Percentiles rank a stretch among this genome's conserved stretches.
These are phyloP conservation scores for Withania somnifera DNA, from an alignment of 305 asterid species.

Conservation along the genomic window DNA sequence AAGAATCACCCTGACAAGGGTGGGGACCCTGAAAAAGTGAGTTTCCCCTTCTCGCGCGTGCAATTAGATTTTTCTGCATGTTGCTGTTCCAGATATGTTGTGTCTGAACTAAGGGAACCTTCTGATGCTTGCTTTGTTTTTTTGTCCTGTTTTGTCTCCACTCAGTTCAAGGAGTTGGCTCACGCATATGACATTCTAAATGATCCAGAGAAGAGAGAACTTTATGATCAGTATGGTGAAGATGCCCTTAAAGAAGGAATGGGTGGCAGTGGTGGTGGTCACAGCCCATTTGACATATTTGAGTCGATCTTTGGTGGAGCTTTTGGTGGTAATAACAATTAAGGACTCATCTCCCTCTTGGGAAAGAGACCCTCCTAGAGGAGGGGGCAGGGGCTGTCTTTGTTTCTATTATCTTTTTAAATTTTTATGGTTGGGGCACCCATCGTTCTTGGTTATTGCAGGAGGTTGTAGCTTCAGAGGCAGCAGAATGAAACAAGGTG, in stretches of 20 bases:
- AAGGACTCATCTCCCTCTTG: not conserved
- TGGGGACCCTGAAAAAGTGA: slow-evolving; percentile 64
- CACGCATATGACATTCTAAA: slow-evolving; percentile 57
- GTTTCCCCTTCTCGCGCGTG: not conserved
- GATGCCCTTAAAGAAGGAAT: slow-evolving; percentile 55
- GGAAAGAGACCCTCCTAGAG: not conserved
- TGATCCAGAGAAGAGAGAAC: slow-evolving; percentile 48
- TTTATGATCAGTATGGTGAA: slow-evolving; percentile 53
- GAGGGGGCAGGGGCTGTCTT: not conserved
- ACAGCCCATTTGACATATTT: slow-evolving; percentile 43
- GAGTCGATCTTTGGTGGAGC: slow-evolving; percentile 37
- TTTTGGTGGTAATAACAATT: slow-evolving; percentile 30
- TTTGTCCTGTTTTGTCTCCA: not conserved
- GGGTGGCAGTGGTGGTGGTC: slow-evolving; percentile 35
- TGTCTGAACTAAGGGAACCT: not conserved
- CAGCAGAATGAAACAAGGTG: slow-evolving; percentile 20
- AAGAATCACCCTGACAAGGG: slow-evolving; percentile 73
- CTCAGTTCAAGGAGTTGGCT: slow-evolving; percentile 55
- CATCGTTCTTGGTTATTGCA: not conserved
- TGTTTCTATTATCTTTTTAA: not conserved
- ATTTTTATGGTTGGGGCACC: not conserved
- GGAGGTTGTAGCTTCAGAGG: slow-evolving; percentile 15
- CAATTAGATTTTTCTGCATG: not conserved
- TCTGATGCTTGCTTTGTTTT: not conserved
- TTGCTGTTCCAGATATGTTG: not conserved